A percentile compares a stretch with the other conserved stretches of the same genome.
Evolutionary conservation across 306 rosid species (phyloP).

Genomic region (Cercis canadensis): DNA sequence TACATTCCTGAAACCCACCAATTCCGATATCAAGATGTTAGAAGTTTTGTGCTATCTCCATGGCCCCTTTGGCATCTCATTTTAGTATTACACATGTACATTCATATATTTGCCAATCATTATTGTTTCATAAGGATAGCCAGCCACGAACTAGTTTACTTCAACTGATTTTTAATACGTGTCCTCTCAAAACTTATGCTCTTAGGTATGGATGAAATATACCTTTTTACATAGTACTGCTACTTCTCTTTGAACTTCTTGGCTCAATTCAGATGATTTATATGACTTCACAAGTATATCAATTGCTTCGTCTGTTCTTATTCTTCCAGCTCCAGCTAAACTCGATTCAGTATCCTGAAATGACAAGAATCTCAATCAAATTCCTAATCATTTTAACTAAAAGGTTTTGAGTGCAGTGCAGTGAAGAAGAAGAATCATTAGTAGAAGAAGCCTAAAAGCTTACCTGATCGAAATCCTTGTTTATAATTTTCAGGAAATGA

Average conservation of each 20-base stretch:
- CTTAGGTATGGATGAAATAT: not conserved
- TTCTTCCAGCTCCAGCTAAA: conserved; percentile 19
- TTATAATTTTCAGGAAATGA: conserved; percentile 73
- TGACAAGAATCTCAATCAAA: not conserved
- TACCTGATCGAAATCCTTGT: conserved; percentile 78
- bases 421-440: not conserved
- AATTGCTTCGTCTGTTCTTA: conserved; percentile 51
- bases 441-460: too few species aligned
- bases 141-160: too few species aligned
- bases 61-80: too few species aligned
- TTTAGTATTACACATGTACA: too few species aligned
- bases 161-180: not conserved
- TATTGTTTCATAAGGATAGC: too few species aligned
- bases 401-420: too few species aligned
- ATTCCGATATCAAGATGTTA: too few species aligned
- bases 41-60: too few species aligned
- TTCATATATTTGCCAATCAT: too few species aligned
- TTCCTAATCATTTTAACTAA: not conserved
- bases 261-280: conserved; percentile 39
- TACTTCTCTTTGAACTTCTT: conserved; percentile 47
- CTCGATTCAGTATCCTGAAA: conserved; percentile 52
- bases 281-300: conserved; percentile 48
- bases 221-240: conserved; percentile 40
- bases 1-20: conserved; percentile 32
- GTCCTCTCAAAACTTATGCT: not conserved